phyloP scores from a whole-genome alignment of 177 flowering plant genomes.

The Vitis hybrid region DNA sequence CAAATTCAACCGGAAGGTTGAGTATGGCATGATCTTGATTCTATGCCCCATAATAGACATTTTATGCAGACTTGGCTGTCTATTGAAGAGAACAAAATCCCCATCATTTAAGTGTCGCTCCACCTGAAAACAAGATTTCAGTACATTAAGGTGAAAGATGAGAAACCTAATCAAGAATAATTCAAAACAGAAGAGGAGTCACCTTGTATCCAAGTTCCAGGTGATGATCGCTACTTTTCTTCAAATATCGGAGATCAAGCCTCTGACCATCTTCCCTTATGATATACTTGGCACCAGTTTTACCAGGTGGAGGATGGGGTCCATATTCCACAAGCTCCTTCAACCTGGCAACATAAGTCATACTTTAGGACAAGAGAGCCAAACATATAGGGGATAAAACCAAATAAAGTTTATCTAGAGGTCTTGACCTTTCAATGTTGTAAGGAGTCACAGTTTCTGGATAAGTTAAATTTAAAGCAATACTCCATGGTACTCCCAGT shows the following conservation, averaged over 20 bases:
- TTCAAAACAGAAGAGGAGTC: neutral
- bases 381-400: neutral
- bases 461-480: conserved; percentile 92
- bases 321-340: conserved; percentile 99
- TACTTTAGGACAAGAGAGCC: conserved; percentile 18
- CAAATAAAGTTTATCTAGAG: neutral
- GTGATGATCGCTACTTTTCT: conserved; percentile 98
- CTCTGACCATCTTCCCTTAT: conserved; percentile 98
- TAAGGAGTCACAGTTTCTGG: conserved; percentile 99
- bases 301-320: conserved; percentile 99
- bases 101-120: conserved; percentile 97
- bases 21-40: conserved; percentile 93
- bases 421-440: conserved; percentile 82
- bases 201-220: conserved; percentile 98
- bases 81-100: conserved; percentile 90
- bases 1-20: conserved; percentile 90
- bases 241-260: conserved; percentile 97
- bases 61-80: conserved; percentile 98
- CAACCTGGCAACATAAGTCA: conserved; percentile 33
- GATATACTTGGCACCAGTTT: conserved; percentile 98
- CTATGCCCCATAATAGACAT: conserved; percentile 99
- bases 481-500: conserved; percentile 99
- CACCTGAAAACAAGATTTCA: conserved; percentile 52
- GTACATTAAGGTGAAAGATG: neutral
- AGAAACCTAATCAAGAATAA: neutral